Conservation (phyloP, 2,329 filamentous ascomycete species). For the Rhynchosporium secalis region DNA sequence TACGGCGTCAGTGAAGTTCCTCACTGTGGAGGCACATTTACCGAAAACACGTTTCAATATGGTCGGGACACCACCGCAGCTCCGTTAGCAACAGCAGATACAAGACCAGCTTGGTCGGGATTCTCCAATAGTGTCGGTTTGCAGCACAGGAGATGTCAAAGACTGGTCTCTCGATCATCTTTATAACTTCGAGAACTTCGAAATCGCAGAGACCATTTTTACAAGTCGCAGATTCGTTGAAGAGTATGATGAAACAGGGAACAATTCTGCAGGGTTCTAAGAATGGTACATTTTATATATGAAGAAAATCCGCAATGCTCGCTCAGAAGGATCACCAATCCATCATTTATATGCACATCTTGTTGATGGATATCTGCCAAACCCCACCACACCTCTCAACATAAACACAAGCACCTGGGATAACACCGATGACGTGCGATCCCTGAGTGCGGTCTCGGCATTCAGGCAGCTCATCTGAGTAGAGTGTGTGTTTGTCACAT, state of each 20-base stretch:
- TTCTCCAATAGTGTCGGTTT: conserved; percentile 27
- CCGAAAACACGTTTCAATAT: conserved; percentile 27
- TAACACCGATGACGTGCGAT: conserved; percentile 16
- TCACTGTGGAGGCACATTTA: conserved; percentile 29
- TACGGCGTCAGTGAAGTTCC: conserved; percentile 22
- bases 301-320: neutral
- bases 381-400: conserved; percentile 4
- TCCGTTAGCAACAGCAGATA: conserved; percentile 12
- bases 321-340: neutral
- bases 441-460: conserved; percentile 13
- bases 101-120: conserved; percentile 27
- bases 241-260: conserved; percentile 34
- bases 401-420: conserved; percentile 7
- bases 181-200: conserved; percentile 33
- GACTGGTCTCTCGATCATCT: conserved; percentile 33
- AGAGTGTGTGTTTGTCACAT: neutral
- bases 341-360: neutral
- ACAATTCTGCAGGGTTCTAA: conserved; percentile 32
- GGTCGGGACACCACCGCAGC: conserved; percentile 16
- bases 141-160: conserved; percentile 29
- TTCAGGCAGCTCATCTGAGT: conserved; percentile 20
- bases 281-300: neutral
- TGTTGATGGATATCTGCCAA: neutral
- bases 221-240: conserved; percentile 27
- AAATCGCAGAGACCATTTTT: conserved; percentile 25